phyloP scores from a whole-genome alignment of 2,329 filamentous ascomycete genomes.

The Falciphora oryzae region DNA sequence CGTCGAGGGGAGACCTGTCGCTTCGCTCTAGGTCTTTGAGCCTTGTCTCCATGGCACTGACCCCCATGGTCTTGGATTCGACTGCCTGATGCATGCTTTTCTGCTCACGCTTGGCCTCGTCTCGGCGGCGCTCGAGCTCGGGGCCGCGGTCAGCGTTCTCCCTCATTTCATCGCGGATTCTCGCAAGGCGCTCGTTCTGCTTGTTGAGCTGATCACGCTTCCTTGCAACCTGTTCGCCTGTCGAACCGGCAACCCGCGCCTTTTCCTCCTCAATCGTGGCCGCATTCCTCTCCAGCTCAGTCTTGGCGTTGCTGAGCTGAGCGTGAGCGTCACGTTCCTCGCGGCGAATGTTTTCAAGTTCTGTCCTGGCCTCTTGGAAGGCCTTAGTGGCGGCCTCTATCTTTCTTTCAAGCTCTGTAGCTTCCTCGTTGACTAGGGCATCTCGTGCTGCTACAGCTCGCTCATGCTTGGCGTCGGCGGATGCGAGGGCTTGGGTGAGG shows the following conservation, averaged over 20 bases:
- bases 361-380: slow-evolving; percentile 35
- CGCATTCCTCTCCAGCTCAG: slow-evolving; percentile 39
- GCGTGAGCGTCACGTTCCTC: slow-evolving; percentile 62
- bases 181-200: slow-evolving; percentile 43
- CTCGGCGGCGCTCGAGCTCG: slow-evolving; percentile 26
- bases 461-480: slow-evolving; percentile 5
- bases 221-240: slow-evolving; percentile 58
- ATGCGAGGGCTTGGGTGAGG: slow-evolving; percentile 2
- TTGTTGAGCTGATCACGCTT: slow-evolving; percentile 52
- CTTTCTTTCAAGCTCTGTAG: slow-evolving; percentile 41
- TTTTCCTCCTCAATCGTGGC: slow-evolving; percentile 49
- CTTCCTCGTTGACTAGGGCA: slow-evolving; percentile 39
- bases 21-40: slow-evolving; percentile 49
- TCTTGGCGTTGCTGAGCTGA: slow-evolving; percentile 48
- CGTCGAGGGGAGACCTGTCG: slow-evolving; percentile 53
- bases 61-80: slow-evolving; percentile 46
- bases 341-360: slow-evolving; percentile 49
- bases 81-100: slow-evolving; percentile 26
- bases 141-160: slow-evolving; percentile 24
- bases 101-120: slow-evolving; percentile 25
- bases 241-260: slow-evolving; percentile 57
- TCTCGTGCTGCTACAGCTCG: slow-evolving; percentile 23
- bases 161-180: slow-evolving; percentile 32
- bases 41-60: slow-evolving; percentile 43
- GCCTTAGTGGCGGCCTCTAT: slow-evolving; percentile 27